Conservation (phyloP, 176 grass and related monocot genomes). For the Oryza longistaminata region DNA sequence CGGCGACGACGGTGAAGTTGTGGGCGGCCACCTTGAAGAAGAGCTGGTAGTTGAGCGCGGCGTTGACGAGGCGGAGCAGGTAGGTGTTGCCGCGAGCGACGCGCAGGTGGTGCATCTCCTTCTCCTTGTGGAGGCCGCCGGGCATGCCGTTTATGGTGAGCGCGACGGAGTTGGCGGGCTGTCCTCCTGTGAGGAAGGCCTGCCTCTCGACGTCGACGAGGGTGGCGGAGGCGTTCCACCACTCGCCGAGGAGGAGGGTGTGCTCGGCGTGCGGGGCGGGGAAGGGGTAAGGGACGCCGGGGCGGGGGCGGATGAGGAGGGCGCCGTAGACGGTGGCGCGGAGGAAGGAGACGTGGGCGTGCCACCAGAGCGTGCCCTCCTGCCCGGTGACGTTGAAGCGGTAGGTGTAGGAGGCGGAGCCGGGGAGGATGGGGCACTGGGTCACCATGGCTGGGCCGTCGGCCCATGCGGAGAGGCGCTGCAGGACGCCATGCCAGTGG, state of each 20-base stretch:
- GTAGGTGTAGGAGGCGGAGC: constrained; percentile 43
- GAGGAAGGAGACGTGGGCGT: constrained; percentile 52
- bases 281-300: constrained; percentile 38
- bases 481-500: constrained; percentile 80
- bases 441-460: constrained; percentile 71
- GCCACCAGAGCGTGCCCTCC: constrained; percentile 72
- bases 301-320: constrained; percentile 44
- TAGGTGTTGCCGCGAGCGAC: constrained; percentile 45
- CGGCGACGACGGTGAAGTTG: constrained; percentile 56
- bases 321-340: constrained; percentile 56
- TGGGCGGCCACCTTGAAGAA: constrained; percentile 78
- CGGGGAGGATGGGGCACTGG: constrained; percentile 65
- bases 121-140: constrained; percentile 18
- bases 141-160: constrained; percentile 62
- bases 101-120: constrained; percentile 20
- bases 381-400: constrained; percentile 55
- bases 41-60: constrained; percentile 60
- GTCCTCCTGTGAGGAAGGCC: constrained; percentile 32
- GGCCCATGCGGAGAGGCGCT: constrained; percentile 49
- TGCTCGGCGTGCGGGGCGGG: constrained; percentile 48
- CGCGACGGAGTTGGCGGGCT: constrained; percentile 43
- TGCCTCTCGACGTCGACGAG: constrained; percentile 47
- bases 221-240: constrained; percentile 47
- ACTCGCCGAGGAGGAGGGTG: constrained; percentile 55
- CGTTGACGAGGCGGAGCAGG: constrained; percentile 67